These are phyloP conservation scores for Diddensiella transvaalensis DNA, from an alignment of 805 yeast genomes.

Conservation along the genomic window DNA sequence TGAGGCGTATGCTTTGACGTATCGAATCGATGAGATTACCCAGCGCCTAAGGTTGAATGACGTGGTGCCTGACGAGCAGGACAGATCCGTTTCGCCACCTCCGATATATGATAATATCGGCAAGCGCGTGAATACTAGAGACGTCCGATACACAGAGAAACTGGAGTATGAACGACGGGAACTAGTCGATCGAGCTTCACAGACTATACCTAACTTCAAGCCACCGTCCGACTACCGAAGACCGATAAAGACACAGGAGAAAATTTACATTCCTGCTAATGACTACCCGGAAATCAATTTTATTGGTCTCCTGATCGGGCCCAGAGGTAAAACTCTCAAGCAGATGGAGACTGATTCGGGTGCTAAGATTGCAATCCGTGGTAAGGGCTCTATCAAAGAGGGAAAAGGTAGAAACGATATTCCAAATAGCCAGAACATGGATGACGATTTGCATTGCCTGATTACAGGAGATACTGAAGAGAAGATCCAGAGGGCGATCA, in stretches of 20 bases:
- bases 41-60: conserved; percentile 51
- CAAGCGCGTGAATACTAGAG: conserved; percentile 80
- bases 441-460: conserved; percentile 86
- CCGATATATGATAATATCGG: conserved; percentile 86
- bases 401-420: conserved; percentile 60
- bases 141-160: conserved; percentile 54
- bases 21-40: conserved; percentile 78
- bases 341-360: conserved; percentile 81
- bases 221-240: conserved; percentile 77
- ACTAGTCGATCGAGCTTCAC: conserved; percentile 70
- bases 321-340: conserved; percentile 88
- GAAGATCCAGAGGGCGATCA: conserved; percentile 69
- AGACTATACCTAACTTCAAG: conserved; percentile 66
- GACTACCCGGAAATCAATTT: conserved; percentile 91
- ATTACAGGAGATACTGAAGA: conserved; percentile 80
- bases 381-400: conserved; percentile 93
- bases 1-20: conserved; percentile 59
- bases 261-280: conserved; percentile 76
- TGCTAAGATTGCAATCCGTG: conserved; percentile 86
- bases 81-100: conserved; percentile 82
- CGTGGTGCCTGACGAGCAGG: conserved; percentile 43
- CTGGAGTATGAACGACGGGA: conserved; percentile 77
- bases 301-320: conserved; percentile 87
- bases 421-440: conserved; percentile 49
- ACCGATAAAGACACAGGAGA: conserved; percentile 72